A percentile compares a stretch with the other conserved stretches of the same genome.
Conservation (phyloP, 2,329 filamentous ascomycete genomes). For the Chalaropsis ovoidea region DNA sequence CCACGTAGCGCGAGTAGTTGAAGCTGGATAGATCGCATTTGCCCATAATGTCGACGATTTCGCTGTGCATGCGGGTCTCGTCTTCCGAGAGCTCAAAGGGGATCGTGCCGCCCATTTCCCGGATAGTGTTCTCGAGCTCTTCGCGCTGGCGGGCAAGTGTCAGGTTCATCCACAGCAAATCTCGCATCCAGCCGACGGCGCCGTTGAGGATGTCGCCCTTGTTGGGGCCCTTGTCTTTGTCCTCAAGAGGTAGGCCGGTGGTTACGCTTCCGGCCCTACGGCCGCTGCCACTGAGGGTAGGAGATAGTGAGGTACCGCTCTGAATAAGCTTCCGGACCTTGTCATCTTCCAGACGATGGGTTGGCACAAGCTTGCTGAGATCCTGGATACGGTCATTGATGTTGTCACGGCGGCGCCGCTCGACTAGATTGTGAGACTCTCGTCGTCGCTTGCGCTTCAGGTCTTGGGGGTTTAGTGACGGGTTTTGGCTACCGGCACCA, state of each 20-base stretch:
- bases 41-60: conserved; percentile 75
- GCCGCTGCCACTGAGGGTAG: conserved; percentile 67
- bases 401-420: conserved; percentile 88
- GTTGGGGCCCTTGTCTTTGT: conserved; percentile 97
- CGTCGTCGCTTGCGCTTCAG: conserved; percentile 84
- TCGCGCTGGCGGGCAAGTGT: conserved; percentile 87
- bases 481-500: conserved; percentile 33
- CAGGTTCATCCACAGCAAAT: conserved; percentile 93
- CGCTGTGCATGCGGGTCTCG: conserved; percentile 88
- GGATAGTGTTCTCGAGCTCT: conserved; percentile 66
- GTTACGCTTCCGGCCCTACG: conserved; percentile 79
- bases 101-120: conserved; percentile 61
- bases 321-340: conserved; percentile 91
- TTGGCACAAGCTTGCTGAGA: conserved; percentile 81
- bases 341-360: conserved; percentile 89
- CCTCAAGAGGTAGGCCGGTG: conserved; percentile 82
- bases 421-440: conserved; percentile 93
- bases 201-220: conserved; percentile 98
- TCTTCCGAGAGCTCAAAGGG: conserved; percentile 82
- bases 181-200: conserved; percentile 90
- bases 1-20: conserved; percentile 71
- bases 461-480: conserved; percentile 64
- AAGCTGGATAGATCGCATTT: conserved; percentile 70
- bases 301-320: conserved; percentile 82
- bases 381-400: conserved; percentile 99